A percentile compares a stretch with the other conserved stretches of the same genome.
Evolutionary conservation across 2,329 filamentous ascomycete genomes (phyloP).

Genomic region (Beauveria rudraprayagi): DNA sequence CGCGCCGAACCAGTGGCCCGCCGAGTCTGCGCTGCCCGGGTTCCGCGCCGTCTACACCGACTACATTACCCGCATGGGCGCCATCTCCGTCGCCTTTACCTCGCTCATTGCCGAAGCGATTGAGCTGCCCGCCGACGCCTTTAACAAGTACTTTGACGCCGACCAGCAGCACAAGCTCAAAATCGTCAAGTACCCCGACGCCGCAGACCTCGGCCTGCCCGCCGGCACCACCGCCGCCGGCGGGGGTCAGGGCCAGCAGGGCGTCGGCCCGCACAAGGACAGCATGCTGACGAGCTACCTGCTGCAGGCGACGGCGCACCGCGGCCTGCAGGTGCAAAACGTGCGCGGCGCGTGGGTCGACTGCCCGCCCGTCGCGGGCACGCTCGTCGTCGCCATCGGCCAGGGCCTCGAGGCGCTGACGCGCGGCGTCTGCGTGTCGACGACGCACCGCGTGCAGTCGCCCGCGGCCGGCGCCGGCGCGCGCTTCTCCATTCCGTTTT

Average conservation of each 20-base stretch:
- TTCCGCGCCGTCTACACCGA: slow-evolving; percentile 64
- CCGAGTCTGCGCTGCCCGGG: slow-evolving; percentile 48
- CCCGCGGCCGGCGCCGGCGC: slow-evolving; percentile 62
- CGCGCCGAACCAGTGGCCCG: slow-evolving; percentile 76
- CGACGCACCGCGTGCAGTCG: slow-evolving; percentile 76
- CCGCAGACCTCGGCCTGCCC: slow-evolving; percentile 44
- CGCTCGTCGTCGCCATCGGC: slow-evolving; percentile 79
- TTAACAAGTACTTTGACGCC: slow-evolving; percentile 70
- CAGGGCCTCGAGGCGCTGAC: slow-evolving; percentile 83
- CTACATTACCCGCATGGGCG: slow-evolving; percentile 70
- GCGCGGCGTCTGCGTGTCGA: slow-evolving; percentile 71
- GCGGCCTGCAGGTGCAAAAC: slow-evolving; percentile 77
- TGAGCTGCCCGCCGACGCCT: slow-evolving; percentile 58
- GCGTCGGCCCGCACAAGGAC: slow-evolving; percentile 75
- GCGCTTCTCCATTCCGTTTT: slow-evolving; percentile 76
- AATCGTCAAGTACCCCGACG: slow-evolving; percentile 78
- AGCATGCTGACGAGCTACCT: slow-evolving; percentile 77
- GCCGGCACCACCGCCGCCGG: slow-evolving; percentile 25
- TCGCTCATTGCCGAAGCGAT: slow-evolving; percentile 80
- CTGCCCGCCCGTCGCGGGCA: slow-evolving; percentile 65
- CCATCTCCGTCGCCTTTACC: slow-evolving; percentile 66
- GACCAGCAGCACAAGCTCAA: slow-evolving; percentile 79
- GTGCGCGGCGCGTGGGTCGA: slow-evolving; percentile 72
- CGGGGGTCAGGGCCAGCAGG: slow-evolving; percentile 44
- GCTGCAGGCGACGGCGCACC: slow-evolving; percentile 69